phyloP scores from a whole-genome alignment of 176 grass and related monocot species.

The Oryza longistaminata region DNA sequence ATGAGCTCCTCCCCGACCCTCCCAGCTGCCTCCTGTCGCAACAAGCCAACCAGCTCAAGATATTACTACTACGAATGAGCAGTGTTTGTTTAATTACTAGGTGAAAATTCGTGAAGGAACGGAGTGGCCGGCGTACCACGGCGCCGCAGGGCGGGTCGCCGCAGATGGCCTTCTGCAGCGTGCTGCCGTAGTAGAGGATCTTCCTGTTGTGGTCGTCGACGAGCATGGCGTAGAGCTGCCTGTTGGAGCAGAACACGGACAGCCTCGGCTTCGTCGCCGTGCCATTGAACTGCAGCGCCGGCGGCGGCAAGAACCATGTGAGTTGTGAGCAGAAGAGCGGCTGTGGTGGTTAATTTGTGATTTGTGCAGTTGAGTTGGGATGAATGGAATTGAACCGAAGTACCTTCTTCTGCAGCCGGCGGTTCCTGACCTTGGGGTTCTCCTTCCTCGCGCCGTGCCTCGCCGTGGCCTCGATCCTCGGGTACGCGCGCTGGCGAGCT shows the following conservation, averaged over 20 bases:
- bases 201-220: constrained; percentile 86
- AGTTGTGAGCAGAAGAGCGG: neutral
- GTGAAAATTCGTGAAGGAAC: neutral
- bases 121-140: constrained; percentile 26
- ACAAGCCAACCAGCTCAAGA: neutral
- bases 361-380: too few relatives aligned
- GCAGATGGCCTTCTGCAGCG: constrained; percentile 67
- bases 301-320: neutral
- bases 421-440: constrained; percentile 81
- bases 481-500: constrained; percentile 19
- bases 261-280: constrained; percentile 72
- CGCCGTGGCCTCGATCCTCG: constrained; percentile 61
- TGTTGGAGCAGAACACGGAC: constrained; percentile 87
- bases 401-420: constrained; percentile 77
- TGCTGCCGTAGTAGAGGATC: constrained; percentile 85
- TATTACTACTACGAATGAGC: neutral
- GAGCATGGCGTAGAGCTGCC: constrained; percentile 83
- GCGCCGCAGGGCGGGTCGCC: constrained; percentile 55
- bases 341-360: too few relatives aligned
- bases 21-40: constrained; percentile 64
- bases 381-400: too few relatives aligned
- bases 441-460: constrained; percentile 61
- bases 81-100: neutral
- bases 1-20: constrained; percentile 79
- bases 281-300: constrained; percentile 66